phyloP scores from a whole-genome alignment of 495 filamentous ascomycete species.

The Venustampulla echinocandica region DNA sequence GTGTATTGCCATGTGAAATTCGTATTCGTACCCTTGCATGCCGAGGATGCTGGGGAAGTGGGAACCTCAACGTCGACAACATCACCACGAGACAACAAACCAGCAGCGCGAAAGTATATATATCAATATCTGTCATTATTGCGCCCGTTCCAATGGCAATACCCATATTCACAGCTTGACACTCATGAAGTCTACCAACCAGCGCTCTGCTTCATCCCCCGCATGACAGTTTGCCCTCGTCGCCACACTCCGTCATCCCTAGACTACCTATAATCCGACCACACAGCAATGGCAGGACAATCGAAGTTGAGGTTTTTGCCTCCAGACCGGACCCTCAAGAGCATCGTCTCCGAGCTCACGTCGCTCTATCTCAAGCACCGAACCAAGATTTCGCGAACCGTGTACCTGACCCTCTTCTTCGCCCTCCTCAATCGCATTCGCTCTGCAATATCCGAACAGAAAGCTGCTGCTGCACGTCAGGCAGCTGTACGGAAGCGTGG shows the following conservation, averaged over 20 bases:
- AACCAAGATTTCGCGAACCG: slow-evolving; percentile 77
- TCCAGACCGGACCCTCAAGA: slow-evolving; percentile 60
- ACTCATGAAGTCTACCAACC: neutral
- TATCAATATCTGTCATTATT: neutral
- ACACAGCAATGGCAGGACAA: slow-evolving; percentile 59
- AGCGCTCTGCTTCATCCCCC: neutral
- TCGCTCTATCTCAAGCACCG: slow-evolving; percentile 75
- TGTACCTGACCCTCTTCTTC: slow-evolving; percentile 86
- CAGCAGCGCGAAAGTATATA: neutral
- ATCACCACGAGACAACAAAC: neutral
- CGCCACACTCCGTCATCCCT: neutral
- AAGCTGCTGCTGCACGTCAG: slow-evolving; percentile 70
- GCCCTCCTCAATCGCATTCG: slow-evolving; percentile 84
- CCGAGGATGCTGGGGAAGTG: neutral
- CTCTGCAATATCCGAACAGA: slow-evolving; percentile 86
- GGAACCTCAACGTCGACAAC: neutral
- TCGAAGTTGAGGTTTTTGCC: slow-evolving; percentile 57
- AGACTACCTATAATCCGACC: neutral
- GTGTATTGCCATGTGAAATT: neutral
- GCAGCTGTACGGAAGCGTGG: slow-evolving; percentile 50
- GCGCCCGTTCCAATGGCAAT: neutral
- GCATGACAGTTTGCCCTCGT: too few species aligned
- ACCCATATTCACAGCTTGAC: too few species aligned
- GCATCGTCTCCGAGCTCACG: slow-evolving; percentile 63
- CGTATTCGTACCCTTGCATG: too few species aligned